These are phyloP conservation scores for Pichia sp. DNA, from an alignment of 1,139 yeast species.

Conservation along the genomic window DNA sequence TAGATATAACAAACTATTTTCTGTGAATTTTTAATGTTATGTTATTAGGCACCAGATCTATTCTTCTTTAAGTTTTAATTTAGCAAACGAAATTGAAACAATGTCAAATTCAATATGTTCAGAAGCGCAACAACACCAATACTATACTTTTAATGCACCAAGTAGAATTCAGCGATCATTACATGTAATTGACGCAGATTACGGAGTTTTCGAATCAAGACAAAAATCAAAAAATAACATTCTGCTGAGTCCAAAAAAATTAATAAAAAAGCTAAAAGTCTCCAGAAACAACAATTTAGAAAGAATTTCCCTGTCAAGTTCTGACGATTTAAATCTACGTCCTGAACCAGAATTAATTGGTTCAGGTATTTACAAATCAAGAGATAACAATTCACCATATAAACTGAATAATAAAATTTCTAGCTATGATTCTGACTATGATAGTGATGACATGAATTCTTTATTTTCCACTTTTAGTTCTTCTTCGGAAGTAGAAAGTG, in stretches of 20 bases:
- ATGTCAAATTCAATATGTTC: no score
- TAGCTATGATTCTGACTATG: not conserved
- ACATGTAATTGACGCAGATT: conserved; percentile 15
- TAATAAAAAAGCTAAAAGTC: conserved; percentile 1
- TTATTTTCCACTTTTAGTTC: not conserved
- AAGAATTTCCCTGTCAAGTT: not conserved
- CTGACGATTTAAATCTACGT: conserved; percentile 3
- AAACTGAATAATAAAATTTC: not conserved
- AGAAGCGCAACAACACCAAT: conserved; percentile 2
- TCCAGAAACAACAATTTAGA: not conserved
- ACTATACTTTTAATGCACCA: conserved; percentile 5
- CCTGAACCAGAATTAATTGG: conserved; percentile 16
- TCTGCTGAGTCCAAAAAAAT: conserved; percentile 1
- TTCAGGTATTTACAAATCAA: not conserved
- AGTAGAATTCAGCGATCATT: not conserved
- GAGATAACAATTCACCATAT: not conserved
- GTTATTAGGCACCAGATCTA: no score
- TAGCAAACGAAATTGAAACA: no score
- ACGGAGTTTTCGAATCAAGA: conserved; percentile 13
- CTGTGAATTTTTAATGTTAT: no score
- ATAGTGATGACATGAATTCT: not conserved
- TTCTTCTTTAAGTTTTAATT: no score
- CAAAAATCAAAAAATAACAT: not conserved
- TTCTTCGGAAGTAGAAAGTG: not conserved
- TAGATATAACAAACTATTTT: no score